These are phyloP conservation scores for Populus alba DNA, from an alignment of 345 rosid species.

Conservation along the genomic window DNA sequence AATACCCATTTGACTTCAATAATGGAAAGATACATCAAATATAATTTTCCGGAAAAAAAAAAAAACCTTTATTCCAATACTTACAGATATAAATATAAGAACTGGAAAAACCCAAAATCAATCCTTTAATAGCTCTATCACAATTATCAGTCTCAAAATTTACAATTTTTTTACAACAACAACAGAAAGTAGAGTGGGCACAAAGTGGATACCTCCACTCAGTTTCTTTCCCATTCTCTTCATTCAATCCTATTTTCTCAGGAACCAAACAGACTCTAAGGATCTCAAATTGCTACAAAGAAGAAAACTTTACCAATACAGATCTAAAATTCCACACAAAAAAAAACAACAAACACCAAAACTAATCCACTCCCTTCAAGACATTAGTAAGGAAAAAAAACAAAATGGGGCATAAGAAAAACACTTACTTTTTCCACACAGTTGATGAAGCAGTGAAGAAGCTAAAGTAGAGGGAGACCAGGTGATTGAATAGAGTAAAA, in stretches of 20 bases:
- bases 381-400: not conserved
- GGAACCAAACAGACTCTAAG: slow-evolving; percentile 21
- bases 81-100: not conserved
- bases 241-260: slow-evolving; percentile 6
- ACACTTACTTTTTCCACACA: slow-evolving; percentile 20
- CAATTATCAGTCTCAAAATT: not conserved
- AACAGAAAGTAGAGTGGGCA: not conserved
- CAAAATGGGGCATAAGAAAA: not conserved
- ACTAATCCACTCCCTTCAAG: not conserved
- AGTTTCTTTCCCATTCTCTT: slow-evolving; percentile 1
- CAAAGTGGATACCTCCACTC: not conserved
- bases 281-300: slow-evolving; percentile 22
- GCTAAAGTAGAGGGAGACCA: slow-evolving; percentile 10
- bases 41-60: not conserved
- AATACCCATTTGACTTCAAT: slow-evolving; percentile 9
- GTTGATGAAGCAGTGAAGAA: slow-evolving; percentile 25
- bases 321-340: slow-evolving; percentile 30
- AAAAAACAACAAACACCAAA: slow-evolving; percentile 3
- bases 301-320: slow-evolving; percentile 12
- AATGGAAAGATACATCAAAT: slow-evolving; percentile 2
- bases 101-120: slow-evolving; percentile 2
- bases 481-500: slow-evolving; percentile 2
- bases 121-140: not conserved
- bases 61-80: not conserved
- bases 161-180: not conserved